A percentile compares a stretch with the other conserved stretches of the same genome.
phyloP scores from a whole-genome alignment of 1,284 basidiomycete species.

The Pseudozyma sp. region DNA sequence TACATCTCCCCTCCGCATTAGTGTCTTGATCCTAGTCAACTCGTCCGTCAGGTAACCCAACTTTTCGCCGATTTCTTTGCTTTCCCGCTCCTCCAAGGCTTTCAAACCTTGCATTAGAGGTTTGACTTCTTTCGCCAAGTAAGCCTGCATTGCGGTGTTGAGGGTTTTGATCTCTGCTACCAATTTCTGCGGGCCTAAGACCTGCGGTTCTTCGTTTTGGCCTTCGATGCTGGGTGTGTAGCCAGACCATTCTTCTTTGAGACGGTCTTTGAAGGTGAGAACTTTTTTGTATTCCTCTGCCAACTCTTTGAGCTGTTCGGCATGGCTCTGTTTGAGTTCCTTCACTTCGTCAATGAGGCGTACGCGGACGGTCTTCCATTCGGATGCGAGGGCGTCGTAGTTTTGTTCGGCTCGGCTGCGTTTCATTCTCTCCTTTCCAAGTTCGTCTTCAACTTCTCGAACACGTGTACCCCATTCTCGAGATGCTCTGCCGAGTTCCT shows the following conservation, averaged over 20 bases:
- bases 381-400: slow-evolving; percentile 45
- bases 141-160: slow-evolving; percentile 11
- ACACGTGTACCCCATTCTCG: slow-evolving; percentile 63
- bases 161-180: slow-evolving; percentile 6
- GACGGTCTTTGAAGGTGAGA: slow-evolving; percentile 21
- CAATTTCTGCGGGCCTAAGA: slow-evolving; percentile 7
- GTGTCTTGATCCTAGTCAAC: slow-evolving; percentile 36
- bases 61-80: slow-evolving; percentile 10
- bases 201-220: background rate
- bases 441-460: slow-evolving; percentile 55
- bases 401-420: slow-evolving; percentile 45
- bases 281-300: slow-evolving; percentile 25
- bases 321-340: slow-evolving; percentile 20
- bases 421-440: slow-evolving; percentile 54
- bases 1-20: slow-evolving; percentile 34
- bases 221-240: background rate
- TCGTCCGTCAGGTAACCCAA: slow-evolving; percentile 33
- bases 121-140: slow-evolving; percentile 9
- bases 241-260: slow-evolving; percentile 13
- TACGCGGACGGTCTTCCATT: slow-evolving; percentile 54
- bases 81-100: slow-evolving; percentile 24
- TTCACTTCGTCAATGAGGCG: slow-evolving; percentile 48
- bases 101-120: slow-evolving; percentile 22
- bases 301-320: slow-evolving; percentile 14
- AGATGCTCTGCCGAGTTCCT: slow-evolving; percentile 58